Conservation (phyloP, 2,329 filamentous ascomycete genomes). For the Hypoxylon sp. region DNA sequence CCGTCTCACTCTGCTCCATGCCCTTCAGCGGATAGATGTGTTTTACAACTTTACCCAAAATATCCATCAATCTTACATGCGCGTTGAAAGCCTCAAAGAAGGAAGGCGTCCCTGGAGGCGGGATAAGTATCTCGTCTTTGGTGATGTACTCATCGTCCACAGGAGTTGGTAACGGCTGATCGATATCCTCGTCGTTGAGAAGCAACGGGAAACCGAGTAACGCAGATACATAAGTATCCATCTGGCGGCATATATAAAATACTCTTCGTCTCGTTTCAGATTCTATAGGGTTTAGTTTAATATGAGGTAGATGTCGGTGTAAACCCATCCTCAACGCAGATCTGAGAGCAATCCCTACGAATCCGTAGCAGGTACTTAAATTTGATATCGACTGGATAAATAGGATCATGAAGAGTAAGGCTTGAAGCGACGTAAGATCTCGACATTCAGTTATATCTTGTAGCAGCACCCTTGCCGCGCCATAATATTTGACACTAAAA, state of each 20-base stretch:
- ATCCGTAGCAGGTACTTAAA: conserved; percentile 83
- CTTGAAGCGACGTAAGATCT: conserved; percentile 80
- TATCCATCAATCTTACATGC: conserved; percentile 73
- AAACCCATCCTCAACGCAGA: conserved; percentile 83
- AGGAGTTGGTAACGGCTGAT: conserved; percentile 75
- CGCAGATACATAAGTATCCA: conserved; percentile 79
- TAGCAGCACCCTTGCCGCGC: conserved; percentile 75
- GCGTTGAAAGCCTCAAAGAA: conserved; percentile 77
- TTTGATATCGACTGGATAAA: conserved; percentile 86
- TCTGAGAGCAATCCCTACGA: conserved; percentile 82
- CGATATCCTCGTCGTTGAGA: conserved; percentile 74
- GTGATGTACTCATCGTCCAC: conserved; percentile 79
- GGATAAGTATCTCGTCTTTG: conserved; percentile 67
- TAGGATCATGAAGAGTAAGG: conserved; percentile 83
- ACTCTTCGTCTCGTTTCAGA: conserved; percentile 74
- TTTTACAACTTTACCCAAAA: conserved; percentile 75
- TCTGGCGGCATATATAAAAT: conserved; percentile 78
- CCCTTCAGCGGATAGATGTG: conserved; percentile 76
- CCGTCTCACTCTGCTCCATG: conserved; percentile 62
- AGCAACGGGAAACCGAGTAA: conserved; percentile 76
- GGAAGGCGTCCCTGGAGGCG: conserved; percentile 69
- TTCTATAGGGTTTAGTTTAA: conserved; percentile 73
- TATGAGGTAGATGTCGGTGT: conserved; percentile 78
- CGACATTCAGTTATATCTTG: conserved; percentile 78
- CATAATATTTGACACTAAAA: conserved; percentile 80